phyloP scores from a whole-genome alignment of 148 eudicot species.

The Hydrangea macrophylla region DNA sequence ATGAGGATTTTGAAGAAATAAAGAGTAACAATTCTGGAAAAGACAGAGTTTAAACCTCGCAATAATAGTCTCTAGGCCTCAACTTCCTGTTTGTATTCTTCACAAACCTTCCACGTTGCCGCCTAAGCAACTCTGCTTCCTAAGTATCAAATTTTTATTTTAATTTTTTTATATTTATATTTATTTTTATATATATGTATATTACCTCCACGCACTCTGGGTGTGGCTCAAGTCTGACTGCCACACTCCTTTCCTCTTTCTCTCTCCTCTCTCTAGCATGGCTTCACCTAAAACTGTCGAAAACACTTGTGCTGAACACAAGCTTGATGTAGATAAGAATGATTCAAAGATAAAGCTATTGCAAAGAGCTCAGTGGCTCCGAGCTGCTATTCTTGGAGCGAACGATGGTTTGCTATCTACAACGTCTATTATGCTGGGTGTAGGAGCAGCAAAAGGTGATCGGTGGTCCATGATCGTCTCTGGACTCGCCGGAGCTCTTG shows the following conservation, averaged over 20 bases:
- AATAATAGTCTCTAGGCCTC: background rate
- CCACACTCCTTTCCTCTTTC: slow-evolving; percentile 18
- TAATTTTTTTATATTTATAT: no score
- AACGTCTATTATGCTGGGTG: slow-evolving; percentile 39
- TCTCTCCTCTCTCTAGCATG: background rate
- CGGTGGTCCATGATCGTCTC: slow-evolving; percentile 30
- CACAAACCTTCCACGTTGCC: slow-evolving; percentile 15
- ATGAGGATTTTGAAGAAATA: background rate
- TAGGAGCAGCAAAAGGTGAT: slow-evolving; percentile 33
- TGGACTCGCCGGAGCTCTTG: slow-evolving; percentile 38
- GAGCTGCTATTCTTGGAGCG: slow-evolving; percentile 39
- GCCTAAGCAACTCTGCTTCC: slow-evolving; percentile 9
- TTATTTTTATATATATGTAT: background rate
- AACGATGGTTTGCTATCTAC: slow-evolving; percentile 42
- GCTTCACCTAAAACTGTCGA: slow-evolving; percentile 11
- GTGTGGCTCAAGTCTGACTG: slow-evolving; percentile 8
- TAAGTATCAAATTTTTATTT: background rate
- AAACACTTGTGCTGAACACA: slow-evolving; percentile 26
- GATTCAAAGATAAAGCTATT: background rate
- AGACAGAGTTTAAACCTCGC: slow-evolving; percentile 4
- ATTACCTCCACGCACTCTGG: slow-evolving; percentile 7
- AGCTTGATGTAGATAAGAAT: slow-evolving; percentile 8
- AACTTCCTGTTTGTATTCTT: slow-evolving; percentile 7
- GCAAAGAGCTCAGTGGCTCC: slow-evolving; percentile 35
- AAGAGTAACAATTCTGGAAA: background rate